Percentiles rank a stretch among this genome's conserved stretches.
Conservation (phyloP, 805 yeast species). For the Kuraishia cidri region DNA sequence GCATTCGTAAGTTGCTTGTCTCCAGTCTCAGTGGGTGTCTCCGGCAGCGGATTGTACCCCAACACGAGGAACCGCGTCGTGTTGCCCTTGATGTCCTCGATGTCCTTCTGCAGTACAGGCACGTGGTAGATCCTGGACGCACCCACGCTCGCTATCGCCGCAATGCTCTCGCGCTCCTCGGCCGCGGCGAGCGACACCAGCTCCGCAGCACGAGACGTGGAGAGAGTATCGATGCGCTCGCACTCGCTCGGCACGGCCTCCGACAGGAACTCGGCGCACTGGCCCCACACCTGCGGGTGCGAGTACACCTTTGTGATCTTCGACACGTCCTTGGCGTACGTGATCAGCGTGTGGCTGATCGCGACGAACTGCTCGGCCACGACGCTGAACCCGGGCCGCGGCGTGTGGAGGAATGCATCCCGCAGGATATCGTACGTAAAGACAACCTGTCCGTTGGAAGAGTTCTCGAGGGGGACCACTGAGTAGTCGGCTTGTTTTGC, state of each 20-base stretch:
- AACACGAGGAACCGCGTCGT: constrained; percentile 81
- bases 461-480: constrained; percentile 87
- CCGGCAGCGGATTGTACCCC: constrained; percentile 24
- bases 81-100: constrained; percentile 70
- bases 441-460: constrained; percentile 91
- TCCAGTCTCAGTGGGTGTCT: background rate
- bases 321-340: constrained; percentile 31
- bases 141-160: constrained; percentile 67
- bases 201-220: constrained; percentile 84
- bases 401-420: constrained; percentile 39
- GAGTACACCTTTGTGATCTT: constrained; percentile 59
- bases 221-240: constrained; percentile 53
- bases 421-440: constrained; percentile 76
- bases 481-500: constrained; percentile 48
- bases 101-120: constrained; percentile 41
- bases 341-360: constrained; percentile 69
- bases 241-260: constrained; percentile 20
- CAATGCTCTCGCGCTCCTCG: constrained; percentile 27
- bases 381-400: constrained; percentile 29
- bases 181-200: constrained; percentile 31
- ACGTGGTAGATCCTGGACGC: constrained; percentile 56
- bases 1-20: constrained; percentile 4
- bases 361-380: constrained; percentile 77
- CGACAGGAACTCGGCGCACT: constrained; percentile 51
- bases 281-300: constrained; percentile 99